Evolutionary conservation across 352 stramenopile genomes (phyloP).

Genomic region (Phytophthora tubulina): DNA sequence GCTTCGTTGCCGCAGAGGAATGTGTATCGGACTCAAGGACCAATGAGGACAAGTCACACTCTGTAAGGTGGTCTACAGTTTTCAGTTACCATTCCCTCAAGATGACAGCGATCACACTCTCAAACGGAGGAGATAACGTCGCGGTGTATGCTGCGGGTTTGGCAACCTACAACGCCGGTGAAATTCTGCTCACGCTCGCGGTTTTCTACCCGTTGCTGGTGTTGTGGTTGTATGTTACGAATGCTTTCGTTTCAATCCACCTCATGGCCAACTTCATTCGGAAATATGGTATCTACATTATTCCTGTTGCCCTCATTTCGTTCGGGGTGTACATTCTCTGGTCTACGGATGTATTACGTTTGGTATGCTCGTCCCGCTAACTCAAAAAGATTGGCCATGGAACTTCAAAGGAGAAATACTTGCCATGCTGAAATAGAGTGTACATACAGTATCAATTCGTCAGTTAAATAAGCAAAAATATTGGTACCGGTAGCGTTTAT

Average conservation of each 20-base stretch:
- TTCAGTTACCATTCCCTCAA: conserved; percentile 1
- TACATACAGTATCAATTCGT: no score
- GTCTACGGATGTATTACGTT: background rate
- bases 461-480: no score
- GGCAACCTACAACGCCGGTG: background rate
- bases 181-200: conserved; percentile 1
- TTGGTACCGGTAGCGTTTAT: no score
- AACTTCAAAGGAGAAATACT: background rate
- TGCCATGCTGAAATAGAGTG: no score
- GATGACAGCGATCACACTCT: conserved; percentile 10
- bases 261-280: conserved; percentile 3
- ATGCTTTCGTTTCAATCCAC: conserved; percentile 7
- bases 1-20: background rate
- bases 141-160: conserved; percentile 10
- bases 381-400: background rate
- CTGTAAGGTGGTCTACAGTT: background rate
- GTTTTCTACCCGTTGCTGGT: conserved; percentile 14
- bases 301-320: conserved; percentile 1
- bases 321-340: conserved; percentile 11
- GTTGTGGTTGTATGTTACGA: conserved; percentile 2
- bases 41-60: background rate
- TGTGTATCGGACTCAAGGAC: background rate
- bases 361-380: conserved; percentile 8
- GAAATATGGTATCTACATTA: conserved; percentile 10
- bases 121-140: conserved; percentile 15